These are phyloP conservation scores for Wickerhamiella hasegawae DNA, from an alignment of 805 yeast species.

Conservation along the genomic window DNA sequence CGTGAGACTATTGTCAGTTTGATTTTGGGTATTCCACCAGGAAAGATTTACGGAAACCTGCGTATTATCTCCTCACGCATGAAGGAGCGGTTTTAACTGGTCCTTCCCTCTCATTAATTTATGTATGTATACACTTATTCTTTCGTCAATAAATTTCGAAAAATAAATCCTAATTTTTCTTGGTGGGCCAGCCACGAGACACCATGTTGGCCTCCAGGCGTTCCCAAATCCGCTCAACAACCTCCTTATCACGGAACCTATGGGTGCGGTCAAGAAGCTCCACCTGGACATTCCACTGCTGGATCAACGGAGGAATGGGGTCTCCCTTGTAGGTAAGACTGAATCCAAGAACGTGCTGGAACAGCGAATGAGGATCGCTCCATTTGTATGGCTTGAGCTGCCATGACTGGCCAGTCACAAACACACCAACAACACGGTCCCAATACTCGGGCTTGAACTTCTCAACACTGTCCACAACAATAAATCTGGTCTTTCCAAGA, in stretches of 20 bases:
- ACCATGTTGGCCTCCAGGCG: slow-evolving; percentile 59
- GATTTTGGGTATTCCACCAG: slow-evolving; percentile 96
- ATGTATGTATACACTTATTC: background rate
- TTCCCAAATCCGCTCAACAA: slow-evolving; percentile 74
- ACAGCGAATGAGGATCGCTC: slow-evolving; percentile 61
- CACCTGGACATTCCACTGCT: slow-evolving; percentile 78
- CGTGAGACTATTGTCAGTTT: slow-evolving; percentile 89
- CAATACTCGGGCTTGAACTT: slow-evolving; percentile 90
- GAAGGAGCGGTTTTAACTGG: slow-evolving; percentile 72
- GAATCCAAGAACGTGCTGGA: slow-evolving; percentile 74
- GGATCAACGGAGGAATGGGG: slow-evolving; percentile 53
- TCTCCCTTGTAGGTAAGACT: slow-evolving; percentile 67
- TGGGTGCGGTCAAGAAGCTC: slow-evolving; percentile 65
- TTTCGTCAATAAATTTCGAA: background rate
- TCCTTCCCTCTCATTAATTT: background rate
- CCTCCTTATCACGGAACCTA: slow-evolving; percentile 79
- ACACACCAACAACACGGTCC: slow-evolving; percentile 91
- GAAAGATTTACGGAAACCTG: slow-evolving; percentile 92
- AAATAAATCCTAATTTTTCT: background rate
- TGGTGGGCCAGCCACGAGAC: slow-evolving; percentile 38
- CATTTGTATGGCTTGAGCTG: slow-evolving; percentile 81
- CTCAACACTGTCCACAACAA: slow-evolving; percentile 80
- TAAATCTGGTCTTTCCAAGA: slow-evolving; percentile 45
- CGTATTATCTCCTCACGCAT: slow-evolving; percentile 93
- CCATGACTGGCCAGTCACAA: slow-evolving; percentile 97